Conservation (phyloP, 805 yeast genomes). For the Suhomyces pyralidae region DNA sequence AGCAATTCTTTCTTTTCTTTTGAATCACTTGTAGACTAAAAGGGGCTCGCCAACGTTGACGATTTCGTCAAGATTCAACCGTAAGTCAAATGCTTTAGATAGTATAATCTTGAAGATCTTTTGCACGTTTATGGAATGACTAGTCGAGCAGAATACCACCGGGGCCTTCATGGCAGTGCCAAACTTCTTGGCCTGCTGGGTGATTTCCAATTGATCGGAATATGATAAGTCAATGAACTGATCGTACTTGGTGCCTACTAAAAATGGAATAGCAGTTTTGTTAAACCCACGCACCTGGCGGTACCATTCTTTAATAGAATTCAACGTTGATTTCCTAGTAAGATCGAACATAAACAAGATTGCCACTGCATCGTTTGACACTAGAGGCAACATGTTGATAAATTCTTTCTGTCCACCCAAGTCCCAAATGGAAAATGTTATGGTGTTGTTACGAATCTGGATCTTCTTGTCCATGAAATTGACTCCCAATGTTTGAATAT, state of each 20-base stretch:
- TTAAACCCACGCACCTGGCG: slow-evolving; percentile 87
- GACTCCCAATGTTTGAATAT: slow-evolving; percentile 92
- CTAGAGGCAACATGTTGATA: slow-evolving; percentile 91
- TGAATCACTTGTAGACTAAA: slow-evolving; percentile 53
- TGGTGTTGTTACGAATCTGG: slow-evolving; percentile 78
- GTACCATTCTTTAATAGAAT: slow-evolving; percentile 93
- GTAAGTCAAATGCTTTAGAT: slow-evolving; percentile 86
- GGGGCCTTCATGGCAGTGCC: slow-evolving; percentile 88
- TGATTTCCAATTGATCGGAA: slow-evolving; percentile 80
- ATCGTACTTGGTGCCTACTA: slow-evolving; percentile 94
- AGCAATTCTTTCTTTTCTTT: not conserved
- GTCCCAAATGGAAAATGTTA: slow-evolving; percentile 92
- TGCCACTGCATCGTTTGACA: slow-evolving; percentile 89
- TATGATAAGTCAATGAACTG: slow-evolving; percentile 73
- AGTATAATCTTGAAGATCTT: slow-evolving; percentile 89
- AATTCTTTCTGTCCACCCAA: slow-evolving; percentile 94
- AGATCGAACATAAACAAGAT: slow-evolving; percentile 84
- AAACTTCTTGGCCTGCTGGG: slow-evolving; percentile 76
- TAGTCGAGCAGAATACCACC: slow-evolving; percentile 84
- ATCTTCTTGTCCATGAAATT: slow-evolving; percentile 91
- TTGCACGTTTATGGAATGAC: slow-evolving; percentile 88
- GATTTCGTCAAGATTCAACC: slow-evolving; percentile 79
- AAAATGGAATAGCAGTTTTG: slow-evolving; percentile 83
- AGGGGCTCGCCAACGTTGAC: slow-evolving; percentile 88
- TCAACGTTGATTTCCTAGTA: slow-evolving; percentile 79